Evolutionary conservation across 805 yeast species (phyloP), one percentile per base, ranked within the genome.

Genomic region (Pichia phayaonensis): DNA sequence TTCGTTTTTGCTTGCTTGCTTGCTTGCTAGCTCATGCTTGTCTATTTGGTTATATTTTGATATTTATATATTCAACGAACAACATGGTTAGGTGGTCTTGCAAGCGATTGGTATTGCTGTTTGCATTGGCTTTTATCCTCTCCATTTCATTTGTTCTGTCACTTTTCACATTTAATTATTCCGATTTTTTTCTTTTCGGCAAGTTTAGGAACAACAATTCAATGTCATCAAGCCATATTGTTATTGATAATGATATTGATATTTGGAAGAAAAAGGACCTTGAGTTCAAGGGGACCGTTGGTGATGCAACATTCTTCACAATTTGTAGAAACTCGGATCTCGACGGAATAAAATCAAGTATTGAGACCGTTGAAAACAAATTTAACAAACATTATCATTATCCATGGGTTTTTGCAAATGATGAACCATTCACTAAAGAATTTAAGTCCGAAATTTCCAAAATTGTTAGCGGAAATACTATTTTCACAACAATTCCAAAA

Each of bases 271-370:
- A 45, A 22, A 26, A 26, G 18, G 41, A 31, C 15, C 36, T n/a
- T 18, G 34, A 16, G n/a, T 50, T 51, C 27, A 54, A 34, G n/a
- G 40, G 44, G 11, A 42, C 38, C 18, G 68, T 71, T 22, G 80
- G 77, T 55, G 82, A 77, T 54, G 92, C 89, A 4, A 78, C 87
- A 0, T 73, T 86, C 58, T 77, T 73, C 41, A 63, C 74, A 11
- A 56, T 74, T n/a, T 73, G 74, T 46, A 56, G 74, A 29, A 73
- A 73, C 53, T 49, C 55, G 1, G 78, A 74, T 41, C 44, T 72
- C 15, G 60, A 59, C 31, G 69, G 63, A 3, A 64, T 73, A 48
- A 48, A 72, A 15, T 59, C 63, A 40, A 67, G 77, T 4, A 63
- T 74, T n/a, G 59, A 59, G 24, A 54, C 63, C 15, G 57, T 71